A percentile compares a stretch with the other conserved stretches of the same genome.
These are phyloP conservation scores for Fusarium odoratissimum DNA, from an alignment of 2,329 filamentous ascomycete species.

Conservation along the genomic window DNA sequence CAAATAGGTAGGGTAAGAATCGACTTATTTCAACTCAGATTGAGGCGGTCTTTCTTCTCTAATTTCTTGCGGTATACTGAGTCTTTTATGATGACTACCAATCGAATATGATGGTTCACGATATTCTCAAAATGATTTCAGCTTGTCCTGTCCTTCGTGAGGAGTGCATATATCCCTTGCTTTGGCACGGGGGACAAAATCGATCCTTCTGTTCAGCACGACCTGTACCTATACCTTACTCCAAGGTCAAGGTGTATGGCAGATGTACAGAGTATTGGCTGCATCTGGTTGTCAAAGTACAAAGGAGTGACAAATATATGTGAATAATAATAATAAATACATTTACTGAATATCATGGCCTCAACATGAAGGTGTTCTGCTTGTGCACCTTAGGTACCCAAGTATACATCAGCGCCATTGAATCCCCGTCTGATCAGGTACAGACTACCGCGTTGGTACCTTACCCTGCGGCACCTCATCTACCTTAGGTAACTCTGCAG, in stretches of 20 bases:
- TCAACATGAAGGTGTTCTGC: neutral
- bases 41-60: neutral
- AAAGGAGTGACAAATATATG: neutral
- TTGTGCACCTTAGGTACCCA: neutral
- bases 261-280: neutral
- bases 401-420: neutral
- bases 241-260: neutral
- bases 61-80: neutral
- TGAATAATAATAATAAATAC: neutral
- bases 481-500: neutral
- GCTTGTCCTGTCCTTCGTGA: neutral
- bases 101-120: neutral
- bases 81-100: neutral
- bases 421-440: slow-evolving; percentile 6
- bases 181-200: neutral
- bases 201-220: neutral
- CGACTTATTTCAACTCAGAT: neutral
- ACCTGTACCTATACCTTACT: neutral
- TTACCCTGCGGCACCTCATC: slow-evolving; percentile 11
- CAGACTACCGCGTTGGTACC: slow-evolving; percentile 8
- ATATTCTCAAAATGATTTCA: neutral
- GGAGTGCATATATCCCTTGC: neutral
- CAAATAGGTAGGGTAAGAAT: neutral
- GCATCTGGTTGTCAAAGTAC: neutral
- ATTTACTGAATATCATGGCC: slow-evolving; percentile 1